Base-by-base conservation (phyloP, 768 basidiomycete species). In the Podaxis carcinomalis region DNA sequence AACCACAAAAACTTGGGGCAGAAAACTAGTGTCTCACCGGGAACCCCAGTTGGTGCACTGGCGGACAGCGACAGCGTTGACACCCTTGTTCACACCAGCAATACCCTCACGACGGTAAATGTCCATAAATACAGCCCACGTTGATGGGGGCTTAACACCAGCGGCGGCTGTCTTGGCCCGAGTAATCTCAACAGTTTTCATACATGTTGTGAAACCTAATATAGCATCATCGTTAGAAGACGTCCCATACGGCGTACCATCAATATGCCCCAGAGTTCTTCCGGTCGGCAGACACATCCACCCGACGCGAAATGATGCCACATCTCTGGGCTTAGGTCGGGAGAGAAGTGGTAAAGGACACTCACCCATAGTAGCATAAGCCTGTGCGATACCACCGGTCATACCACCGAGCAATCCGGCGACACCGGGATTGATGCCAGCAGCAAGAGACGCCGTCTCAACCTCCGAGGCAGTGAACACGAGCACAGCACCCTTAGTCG, bases 331-430 rank as follows among this genome's bases (percentile, higher is more conserved):
- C 35, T 16, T 35, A 37, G 52, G 32, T 13, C 14, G 28, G 35
- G 50, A 37, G 64, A 5, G 37, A 57, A 50, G 10, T 4, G 44
- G 40, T 6, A 7, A 35, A 62, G 7, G 23, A 64, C 28, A 82
- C 89, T 72, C 70, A 95, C 97, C 97, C 95, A 99, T 98, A n/a
- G 97, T 98, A 63, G 95, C 95, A 71, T 99, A 99, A 28, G 97
- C 96, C 77, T 99, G 97, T 44, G 90, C 93, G 66, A 98, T 77
- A 80, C 97, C 97, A 70, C 97, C 97, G 11, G 91, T 90, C 92
- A 98, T 98, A 64, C 97, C 97, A 64, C 97, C 97, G 54, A 98
- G 75, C 66, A 98, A 81, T 67, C 97, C 97, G 60, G 91, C 90
- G 47, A 81, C 79, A 25, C 88, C 94, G 32, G 93, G 88, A 68